Conservation (phyloP, 2,329 filamentous ascomycete species). For the Colletotrichum lupini region DNA sequence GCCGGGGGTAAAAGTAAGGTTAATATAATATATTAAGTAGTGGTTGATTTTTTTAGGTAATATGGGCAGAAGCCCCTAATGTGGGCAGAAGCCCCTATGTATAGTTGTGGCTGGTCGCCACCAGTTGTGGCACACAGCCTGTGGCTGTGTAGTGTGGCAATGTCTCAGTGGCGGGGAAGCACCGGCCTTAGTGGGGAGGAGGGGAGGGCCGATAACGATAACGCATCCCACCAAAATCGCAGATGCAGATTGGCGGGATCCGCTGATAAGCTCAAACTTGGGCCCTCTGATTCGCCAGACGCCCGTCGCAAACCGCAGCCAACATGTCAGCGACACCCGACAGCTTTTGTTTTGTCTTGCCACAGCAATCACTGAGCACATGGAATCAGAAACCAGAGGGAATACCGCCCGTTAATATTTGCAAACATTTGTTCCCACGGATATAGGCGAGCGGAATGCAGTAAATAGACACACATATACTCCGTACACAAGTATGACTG, state of each 20-base stretch:
- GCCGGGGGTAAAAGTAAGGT: too few relatives aligned
- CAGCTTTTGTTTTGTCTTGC: background rate
- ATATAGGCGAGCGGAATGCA: background rate
- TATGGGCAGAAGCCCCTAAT: too few relatives aligned
- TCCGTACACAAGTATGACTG: background rate
- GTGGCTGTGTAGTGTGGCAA: too few relatives aligned
- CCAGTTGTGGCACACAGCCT: too few relatives aligned
- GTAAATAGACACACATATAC: background rate
- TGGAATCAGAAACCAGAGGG: background rate
- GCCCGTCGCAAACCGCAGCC: conserved; percentile 3
- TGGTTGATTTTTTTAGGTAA: too few relatives aligned
- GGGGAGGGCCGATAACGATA: conserved; percentile 28
- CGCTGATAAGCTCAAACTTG: conserved; percentile 29
- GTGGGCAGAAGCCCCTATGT: too few relatives aligned
- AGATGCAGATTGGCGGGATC: background rate
- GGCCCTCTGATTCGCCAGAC: conserved; percentile 20
- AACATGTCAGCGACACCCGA: background rate
- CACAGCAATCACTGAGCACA: background rate
- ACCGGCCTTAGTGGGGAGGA: background rate
- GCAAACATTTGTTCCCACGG: background rate
- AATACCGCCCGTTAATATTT: background rate
- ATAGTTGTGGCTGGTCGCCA: too few relatives aligned
- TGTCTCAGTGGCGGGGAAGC: conserved; percentile 3
- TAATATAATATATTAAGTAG: too few relatives aligned
- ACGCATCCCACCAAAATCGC: conserved; percentile 23